phyloP scores from a whole-genome alignment of 345 rosid species.

The Eutrema heterophyllum region DNA sequence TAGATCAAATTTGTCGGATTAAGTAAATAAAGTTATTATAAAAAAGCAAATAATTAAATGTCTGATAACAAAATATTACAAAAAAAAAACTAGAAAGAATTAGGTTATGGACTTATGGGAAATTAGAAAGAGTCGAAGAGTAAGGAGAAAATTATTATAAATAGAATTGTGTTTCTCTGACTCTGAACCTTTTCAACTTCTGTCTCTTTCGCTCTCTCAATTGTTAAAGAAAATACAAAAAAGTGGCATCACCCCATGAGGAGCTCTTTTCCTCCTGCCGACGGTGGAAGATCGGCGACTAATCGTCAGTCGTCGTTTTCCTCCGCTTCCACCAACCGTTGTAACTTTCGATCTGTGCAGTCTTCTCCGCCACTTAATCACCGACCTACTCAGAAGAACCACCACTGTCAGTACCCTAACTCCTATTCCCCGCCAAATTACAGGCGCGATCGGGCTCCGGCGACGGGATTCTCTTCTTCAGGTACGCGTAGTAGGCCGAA shows the following conservation, averaged over 20 bases:
- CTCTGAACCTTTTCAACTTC: conserved; percentile 9
- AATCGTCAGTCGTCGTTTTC: background rate
- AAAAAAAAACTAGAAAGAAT: background rate
- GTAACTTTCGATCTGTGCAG: background rate
- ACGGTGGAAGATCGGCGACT: conserved; percentile 16
- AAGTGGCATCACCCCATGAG: conserved; percentile 26
- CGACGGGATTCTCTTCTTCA: background rate
- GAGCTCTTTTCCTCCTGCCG: conserved; percentile 18
- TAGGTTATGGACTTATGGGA: background rate
- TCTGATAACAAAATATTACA: too few species aligned
- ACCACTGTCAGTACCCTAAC: conserved; percentile 20
- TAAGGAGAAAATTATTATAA: background rate
- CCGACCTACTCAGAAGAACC: background rate
- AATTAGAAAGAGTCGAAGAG: background rate
- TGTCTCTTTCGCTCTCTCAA: conserved; percentile 1
- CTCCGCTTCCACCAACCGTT: background rate
- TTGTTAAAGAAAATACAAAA: background rate
- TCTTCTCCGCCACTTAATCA: conserved; percentile 3
- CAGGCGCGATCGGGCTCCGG: conserved; percentile 13
- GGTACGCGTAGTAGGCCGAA: conserved; percentile 10
- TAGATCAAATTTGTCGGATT: too few species aligned
- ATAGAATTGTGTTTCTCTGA: background rate
- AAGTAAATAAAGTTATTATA: too few species aligned
- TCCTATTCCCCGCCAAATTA: conserved; percentile 24
- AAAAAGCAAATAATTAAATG: too few species aligned